phyloP scores from a whole-genome alignment of 345 rosid genomes.

The Eucalyptus polybractea region DNA sequence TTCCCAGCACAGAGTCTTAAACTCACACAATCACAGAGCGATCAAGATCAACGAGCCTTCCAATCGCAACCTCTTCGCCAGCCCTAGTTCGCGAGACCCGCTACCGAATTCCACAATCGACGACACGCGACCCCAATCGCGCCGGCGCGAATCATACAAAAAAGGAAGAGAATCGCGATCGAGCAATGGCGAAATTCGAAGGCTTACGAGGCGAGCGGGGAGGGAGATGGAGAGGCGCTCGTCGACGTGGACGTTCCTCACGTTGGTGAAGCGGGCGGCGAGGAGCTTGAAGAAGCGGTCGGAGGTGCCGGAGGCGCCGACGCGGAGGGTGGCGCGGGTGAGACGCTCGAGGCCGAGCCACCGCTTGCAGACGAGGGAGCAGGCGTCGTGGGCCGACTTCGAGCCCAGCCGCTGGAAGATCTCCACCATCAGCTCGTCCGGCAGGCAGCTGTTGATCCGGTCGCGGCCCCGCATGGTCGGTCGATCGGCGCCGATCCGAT shows the following conservation, averaged over 20 bases:
- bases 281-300: conserved; percentile 51
- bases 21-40: not conserved
- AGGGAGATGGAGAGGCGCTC: conserved; percentile 54
- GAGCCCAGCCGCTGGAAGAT: conserved; percentile 57
- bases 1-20: not conserved
- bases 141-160: not conserved
- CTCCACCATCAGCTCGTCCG: conserved; percentile 77
- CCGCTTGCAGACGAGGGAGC: conserved; percentile 87
- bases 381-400: conserved; percentile 58
- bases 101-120: not conserved
- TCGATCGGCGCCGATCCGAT: not conserved
- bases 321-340: conserved; percentile 71
- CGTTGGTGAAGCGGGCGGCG: conserved; percentile 56
- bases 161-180: not conserved
- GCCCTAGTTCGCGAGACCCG: not conserved
- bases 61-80: not conserved
- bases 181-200: not conserved
- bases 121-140: not conserved
- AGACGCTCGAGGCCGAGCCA: conserved; percentile 76
- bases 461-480: conserved; percentile 55
- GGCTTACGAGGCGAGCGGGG: conserved; percentile 21
- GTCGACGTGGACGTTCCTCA: conserved; percentile 51
- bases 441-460: conserved; percentile 57
- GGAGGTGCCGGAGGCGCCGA: conserved; percentile 70
- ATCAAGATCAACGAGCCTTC: not conserved